Percentiles rank a stretch among this genome's conserved stretches.
These are phyloP conservation scores for Blastomyces emzantsi DNA, from an alignment of 2,329 filamentous ascomycete species.

Conservation along the genomic window DNA sequence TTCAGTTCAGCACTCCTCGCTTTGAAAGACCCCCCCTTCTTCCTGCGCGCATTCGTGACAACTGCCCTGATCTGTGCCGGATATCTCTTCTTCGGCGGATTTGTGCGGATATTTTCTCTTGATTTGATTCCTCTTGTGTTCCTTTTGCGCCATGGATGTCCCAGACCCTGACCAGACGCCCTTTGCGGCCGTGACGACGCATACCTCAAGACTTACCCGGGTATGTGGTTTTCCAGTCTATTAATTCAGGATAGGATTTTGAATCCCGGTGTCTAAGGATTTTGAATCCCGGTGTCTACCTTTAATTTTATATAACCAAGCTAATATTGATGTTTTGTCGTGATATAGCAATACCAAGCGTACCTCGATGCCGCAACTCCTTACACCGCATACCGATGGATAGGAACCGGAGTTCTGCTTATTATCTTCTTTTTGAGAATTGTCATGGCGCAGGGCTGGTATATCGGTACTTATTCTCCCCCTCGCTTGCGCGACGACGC, in stretches of 20 bases:
- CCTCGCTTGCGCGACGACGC: neutral
- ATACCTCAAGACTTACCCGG: constrained; percentile 50
- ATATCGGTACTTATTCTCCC: constrained; percentile 61
- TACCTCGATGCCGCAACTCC: constrained; percentile 92
- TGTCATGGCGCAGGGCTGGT: constrained; percentile 92
- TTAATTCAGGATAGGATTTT: neutral
- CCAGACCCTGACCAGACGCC: constrained; percentile 82
- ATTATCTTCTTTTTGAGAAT: constrained; percentile 81
- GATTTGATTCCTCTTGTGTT: neutral
- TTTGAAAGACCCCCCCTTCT: neutral
- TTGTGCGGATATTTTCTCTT: neutral
- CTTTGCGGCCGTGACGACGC: constrained; percentile 80
- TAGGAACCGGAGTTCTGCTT: constrained; percentile 67
- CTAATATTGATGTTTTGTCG: constrained; percentile 3
- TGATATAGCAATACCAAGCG: constrained; percentile 73
- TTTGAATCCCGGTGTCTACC: neutral
- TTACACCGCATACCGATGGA: constrained; percentile 81
- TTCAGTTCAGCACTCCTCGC: neutral
- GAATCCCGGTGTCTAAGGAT: neutral
- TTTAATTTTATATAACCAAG: neutral
- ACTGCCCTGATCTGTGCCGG: neutral
- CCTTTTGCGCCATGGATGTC: constrained; percentile 58
- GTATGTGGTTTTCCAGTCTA: constrained; percentile 25
- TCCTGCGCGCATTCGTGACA: neutral
- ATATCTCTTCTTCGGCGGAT: neutral